Evolutionary conservation across 2,329 filamentous ascomycete species (phyloP), one percentile per base, ranked within the genome.

Genomic region (Cercospora zeae-maydis): DNA sequence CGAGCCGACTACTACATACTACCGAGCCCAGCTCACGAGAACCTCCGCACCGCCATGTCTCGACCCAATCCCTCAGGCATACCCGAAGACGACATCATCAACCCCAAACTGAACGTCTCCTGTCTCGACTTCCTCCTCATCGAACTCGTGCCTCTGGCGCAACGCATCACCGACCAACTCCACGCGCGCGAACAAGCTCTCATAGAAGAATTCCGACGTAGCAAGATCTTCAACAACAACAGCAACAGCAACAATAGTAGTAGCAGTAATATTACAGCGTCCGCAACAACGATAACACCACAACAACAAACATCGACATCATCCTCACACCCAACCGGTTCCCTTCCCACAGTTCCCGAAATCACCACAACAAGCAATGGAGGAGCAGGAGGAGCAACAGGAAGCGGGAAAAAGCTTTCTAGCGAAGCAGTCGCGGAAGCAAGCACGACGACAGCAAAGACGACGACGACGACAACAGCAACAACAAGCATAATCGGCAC

Each of bases 111-210:
- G 71, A 89, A 86, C 79, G 86, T 89, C 62, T 95, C 93, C 53
- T 92, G 90, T 75, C 87, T 99, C 72, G 95, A 99, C 78, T 89
- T 99, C 71, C 86, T 99, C 61, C 86, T 99, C 71, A 98, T 98
- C 75, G 95, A 99, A 80, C 86, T 99, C 60, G 95, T 99, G 14
- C 95, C 95, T 39, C 89, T 98, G 82, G 91, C 93, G 4, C 92
- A 96, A 77, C 88, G 95, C 68, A 84, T 98, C 66, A 88, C 91
- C 21, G 85, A 88, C 73, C 88, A 95, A 73, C 82, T 92, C 4
- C 85, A 87, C 63, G 79, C 78, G 31, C 75, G 78, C 58, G 76
- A 83, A 63, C 75, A 81, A 67, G 77, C 77, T 24, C 64, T 80
- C 65, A 61, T 70, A 47, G 71, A 72, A 58, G 69, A 74, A 27